Conservation (phyloP, 495 filamentous ascomycete genomes). For the Tuber magnatum region DNA sequence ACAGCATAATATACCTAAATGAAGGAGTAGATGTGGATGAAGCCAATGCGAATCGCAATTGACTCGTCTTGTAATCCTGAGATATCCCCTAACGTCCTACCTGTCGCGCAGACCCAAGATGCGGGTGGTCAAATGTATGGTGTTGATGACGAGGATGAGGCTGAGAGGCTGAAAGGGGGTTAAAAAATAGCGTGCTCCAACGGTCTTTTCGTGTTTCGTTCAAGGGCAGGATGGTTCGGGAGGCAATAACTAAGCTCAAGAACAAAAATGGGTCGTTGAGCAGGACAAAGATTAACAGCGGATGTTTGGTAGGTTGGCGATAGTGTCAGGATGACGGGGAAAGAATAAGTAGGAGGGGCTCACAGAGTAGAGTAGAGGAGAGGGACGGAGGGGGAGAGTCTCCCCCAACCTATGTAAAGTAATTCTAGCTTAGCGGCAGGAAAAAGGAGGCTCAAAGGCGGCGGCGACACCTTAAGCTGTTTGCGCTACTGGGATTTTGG, state of each 20-base stretch:
- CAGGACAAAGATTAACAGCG: constrained; percentile 18
- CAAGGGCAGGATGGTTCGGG: constrained; percentile 11
- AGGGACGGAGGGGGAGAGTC: constrained; percentile 36
- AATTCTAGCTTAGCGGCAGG: constrained; percentile 33
- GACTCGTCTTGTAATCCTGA: constrained; percentile 16
- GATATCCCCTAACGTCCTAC: constrained; percentile 7
- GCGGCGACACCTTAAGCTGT: constrained; percentile 33
- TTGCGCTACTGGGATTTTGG: constrained; percentile 33
- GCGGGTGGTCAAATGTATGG: constrained; percentile 14
- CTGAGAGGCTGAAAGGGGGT: constrained; percentile 30
- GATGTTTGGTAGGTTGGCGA: constrained; percentile 14
- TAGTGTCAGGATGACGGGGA: constrained; percentile 15
- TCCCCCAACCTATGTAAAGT: constrained; percentile 28
- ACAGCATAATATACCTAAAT: constrained; percentile 34
- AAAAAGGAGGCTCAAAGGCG: constrained; percentile 35
- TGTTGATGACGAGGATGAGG: constrained; percentile 36
- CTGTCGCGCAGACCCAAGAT: constrained; percentile 3
- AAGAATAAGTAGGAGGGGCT: constrained; percentile 22
- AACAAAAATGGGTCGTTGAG: constrained; percentile 5
- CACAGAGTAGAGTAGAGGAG: constrained; percentile 14
- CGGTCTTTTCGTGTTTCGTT: constrained; percentile 34
- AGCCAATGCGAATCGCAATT: constrained; percentile 31
- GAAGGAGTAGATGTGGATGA: constrained; percentile 24
- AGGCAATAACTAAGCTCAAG: constrained; percentile 15
- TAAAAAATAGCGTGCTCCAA: constrained; percentile 35